phyloP scores from a whole-genome alignment of 2,329 filamentous ascomycete species.

The Pseudogymnoascus sp. region DNA sequence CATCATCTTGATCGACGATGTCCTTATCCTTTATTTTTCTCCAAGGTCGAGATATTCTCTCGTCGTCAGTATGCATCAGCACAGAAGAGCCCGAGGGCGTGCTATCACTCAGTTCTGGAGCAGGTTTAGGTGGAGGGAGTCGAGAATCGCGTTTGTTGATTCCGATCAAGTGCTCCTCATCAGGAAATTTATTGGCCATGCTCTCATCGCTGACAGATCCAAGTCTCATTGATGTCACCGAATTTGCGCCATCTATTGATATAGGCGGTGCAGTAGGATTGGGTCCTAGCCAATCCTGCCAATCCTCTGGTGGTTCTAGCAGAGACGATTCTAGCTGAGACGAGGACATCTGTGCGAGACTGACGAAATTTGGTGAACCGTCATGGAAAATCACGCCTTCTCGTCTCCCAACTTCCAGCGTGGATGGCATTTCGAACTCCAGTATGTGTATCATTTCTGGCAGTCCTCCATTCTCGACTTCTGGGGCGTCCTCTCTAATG shows the following conservation, averaged over 20 bases:
- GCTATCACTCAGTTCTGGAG: background rate
- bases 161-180: background rate
- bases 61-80: background rate
- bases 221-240: background rate
- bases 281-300: background rate
- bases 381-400: background rate
- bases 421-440: background rate
- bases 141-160: background rate
- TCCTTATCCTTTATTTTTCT: background rate
- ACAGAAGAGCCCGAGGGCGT: background rate
- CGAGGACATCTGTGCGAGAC: background rate
- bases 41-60: background rate
- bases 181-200: background rate
- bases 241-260: background rate
- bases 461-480: background rate
- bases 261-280: background rate
- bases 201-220: background rate
- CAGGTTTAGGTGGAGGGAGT: background rate
- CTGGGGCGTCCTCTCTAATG: background rate
- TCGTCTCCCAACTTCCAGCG: background rate
- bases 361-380: background rate
- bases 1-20: background rate
- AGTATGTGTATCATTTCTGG: background rate
- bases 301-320: background rate
- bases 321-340: background rate